phyloP scores from a whole-genome alignment of 148 eudicot genomes.

The Amaranthus hypochondriacus region DNA sequence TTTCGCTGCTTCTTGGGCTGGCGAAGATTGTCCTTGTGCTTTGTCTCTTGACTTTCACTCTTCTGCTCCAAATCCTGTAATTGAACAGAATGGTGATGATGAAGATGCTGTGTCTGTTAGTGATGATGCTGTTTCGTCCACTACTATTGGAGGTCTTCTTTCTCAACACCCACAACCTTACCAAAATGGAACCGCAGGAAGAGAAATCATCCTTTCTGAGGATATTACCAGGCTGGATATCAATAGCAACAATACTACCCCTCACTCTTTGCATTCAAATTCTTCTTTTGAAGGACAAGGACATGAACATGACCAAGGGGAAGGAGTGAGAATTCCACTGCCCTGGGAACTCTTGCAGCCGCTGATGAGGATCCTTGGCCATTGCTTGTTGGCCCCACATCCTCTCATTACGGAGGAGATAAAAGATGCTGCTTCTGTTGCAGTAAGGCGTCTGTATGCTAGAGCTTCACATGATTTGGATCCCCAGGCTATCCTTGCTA shows the following conservation, averaged over 20 bases:
- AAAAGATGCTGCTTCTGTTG: constrained; percentile 56
- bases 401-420: constrained; percentile 55
- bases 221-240: background rate
- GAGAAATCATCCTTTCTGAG: constrained; percentile 10
- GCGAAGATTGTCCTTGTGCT: constrained; percentile 61
- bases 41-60: constrained; percentile 31
- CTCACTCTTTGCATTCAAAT: background rate
- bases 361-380: constrained; percentile 69
- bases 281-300: background rate
- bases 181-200: constrained; percentile 7
- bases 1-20: constrained; percentile 74
- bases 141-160: constrained; percentile 10
- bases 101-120: constrained; percentile 21
- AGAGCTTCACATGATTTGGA: constrained; percentile 79
- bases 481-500: constrained; percentile 87
- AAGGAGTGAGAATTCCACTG: constrained; percentile 56
- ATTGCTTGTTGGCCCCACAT: constrained; percentile 66
- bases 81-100: background rate
- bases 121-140: background rate
- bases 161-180: constrained; percentile 5
- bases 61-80: constrained; percentile 3
- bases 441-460: constrained; percentile 66
- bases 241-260: constrained; percentile 7
- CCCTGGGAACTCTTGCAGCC: constrained; percentile 95
- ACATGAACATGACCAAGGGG: background rate